phyloP scores from a whole-genome alignment of 1,139 yeast genomes.

The Candida anutae region DNA sequence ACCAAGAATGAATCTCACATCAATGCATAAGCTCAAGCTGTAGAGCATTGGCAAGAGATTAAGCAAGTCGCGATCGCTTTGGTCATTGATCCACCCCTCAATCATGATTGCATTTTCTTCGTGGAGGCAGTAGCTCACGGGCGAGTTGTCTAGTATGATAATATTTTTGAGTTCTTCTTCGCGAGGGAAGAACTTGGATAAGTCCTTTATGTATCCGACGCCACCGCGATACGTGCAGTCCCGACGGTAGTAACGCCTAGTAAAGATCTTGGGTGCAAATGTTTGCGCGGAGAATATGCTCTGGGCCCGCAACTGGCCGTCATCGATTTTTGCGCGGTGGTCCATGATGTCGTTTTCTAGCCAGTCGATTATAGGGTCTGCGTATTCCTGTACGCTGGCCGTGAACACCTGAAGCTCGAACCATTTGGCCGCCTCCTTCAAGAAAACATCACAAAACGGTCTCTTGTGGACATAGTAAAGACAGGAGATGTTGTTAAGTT shows the following conservation, averaged over 20 bases:
- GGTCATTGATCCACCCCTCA: slow-evolving; percentile 97
- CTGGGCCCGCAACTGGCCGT: slow-evolving; percentile 1
- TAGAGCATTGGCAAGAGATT: slow-evolving; percentile 75
- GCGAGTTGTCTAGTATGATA: slow-evolving; percentile 85
- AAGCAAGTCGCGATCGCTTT: slow-evolving; percentile 74
- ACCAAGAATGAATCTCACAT: slow-evolving; percentile 76
- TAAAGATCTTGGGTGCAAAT: slow-evolving; percentile 25
- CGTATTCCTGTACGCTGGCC: slow-evolving; percentile 90
- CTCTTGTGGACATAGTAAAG: slow-evolving; percentile 86
- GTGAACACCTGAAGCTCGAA: slow-evolving; percentile 85
- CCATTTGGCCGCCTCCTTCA: slow-evolving; percentile 77
- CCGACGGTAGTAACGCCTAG: slow-evolving; percentile 64
- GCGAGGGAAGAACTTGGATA: slow-evolving; percentile 40
- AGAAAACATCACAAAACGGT: slow-evolving; percentile 82
- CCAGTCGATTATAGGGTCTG: slow-evolving; percentile 95
- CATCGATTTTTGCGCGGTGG: slow-evolving; percentile 4
- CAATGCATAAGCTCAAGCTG: slow-evolving; percentile 73
- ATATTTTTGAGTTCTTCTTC: slow-evolving; percentile 63
- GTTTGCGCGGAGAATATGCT: slow-evolving; percentile 3
- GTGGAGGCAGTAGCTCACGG: slow-evolving; percentile 77
- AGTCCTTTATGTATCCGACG: slow-evolving; percentile 84
- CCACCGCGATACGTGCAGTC: slow-evolving; percentile 73
- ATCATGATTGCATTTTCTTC: slow-evolving; percentile 85
- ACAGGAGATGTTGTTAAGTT: slow-evolving; percentile 60
- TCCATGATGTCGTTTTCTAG: slow-evolving; percentile 38